Conservation (phyloP, 31 red algal genomes). For the Odonthalia washingtoniensis region DNA sequence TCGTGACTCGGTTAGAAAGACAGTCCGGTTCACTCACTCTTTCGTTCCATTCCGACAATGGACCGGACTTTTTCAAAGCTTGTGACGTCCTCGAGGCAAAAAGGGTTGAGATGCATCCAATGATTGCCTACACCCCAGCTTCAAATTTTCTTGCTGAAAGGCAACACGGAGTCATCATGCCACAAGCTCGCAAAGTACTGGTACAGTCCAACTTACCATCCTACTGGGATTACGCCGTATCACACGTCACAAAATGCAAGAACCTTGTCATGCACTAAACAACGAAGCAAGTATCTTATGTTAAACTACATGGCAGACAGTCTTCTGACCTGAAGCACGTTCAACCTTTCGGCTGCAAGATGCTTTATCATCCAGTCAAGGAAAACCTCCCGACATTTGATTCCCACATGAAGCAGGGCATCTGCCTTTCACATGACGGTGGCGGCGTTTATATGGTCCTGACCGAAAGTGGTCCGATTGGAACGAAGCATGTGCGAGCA, state of each 20-base stretch:
- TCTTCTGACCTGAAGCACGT: slow-evolving; percentile 9
- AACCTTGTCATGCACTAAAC: background rate
- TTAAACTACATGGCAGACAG: background rate
- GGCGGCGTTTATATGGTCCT: slow-evolving; percentile 6
- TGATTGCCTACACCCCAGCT: slow-evolving; percentile 31
- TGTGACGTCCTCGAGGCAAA: background rate
- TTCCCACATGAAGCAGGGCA: background rate
- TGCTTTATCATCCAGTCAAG: background rate
- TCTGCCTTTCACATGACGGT: background rate
- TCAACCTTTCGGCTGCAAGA: slow-evolving; percentile 13
- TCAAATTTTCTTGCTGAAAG: slow-evolving; percentile 46
- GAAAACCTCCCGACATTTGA: slow-evolving; percentile 11
- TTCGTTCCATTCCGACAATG: slow-evolving; percentile 14
- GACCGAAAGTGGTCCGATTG: background rate
- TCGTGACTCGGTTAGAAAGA: slow-evolving; percentile 30
- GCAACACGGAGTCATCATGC: slow-evolving; percentile 26
- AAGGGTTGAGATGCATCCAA: background rate
- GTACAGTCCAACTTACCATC: background rate
- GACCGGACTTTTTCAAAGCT: background rate
- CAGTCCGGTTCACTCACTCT: background rate
- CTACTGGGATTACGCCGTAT: slow-evolving; percentile 23
- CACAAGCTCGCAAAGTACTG: background rate
- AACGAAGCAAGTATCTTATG: background rate
- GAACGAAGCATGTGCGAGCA: slow-evolving; percentile 17
- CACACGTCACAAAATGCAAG: slow-evolving; percentile 12